Percentiles rank a stretch among this genome's conserved stretches.
phyloP scores from a whole-genome alignment of 2,329 filamentous ascomycete genomes.

The Aspergillus fructus region DNA sequence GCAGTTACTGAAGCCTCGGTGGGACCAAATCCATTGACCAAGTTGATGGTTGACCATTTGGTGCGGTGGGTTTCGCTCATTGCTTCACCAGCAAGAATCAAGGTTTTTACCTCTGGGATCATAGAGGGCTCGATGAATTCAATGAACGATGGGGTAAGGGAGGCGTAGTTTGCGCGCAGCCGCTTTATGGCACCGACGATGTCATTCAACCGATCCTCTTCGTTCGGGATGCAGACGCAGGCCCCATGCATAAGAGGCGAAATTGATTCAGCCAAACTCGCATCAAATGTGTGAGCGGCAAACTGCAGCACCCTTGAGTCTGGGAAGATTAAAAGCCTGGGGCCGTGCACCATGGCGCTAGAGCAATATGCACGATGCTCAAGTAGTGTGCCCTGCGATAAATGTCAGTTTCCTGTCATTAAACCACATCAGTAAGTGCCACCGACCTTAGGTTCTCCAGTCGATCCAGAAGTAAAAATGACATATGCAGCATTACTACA shows the following conservation, averaged over 20 bases:
- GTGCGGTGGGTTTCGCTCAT: constrained; percentile 47
- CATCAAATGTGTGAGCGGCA: constrained; percentile 57
- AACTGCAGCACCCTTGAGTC: constrained; percentile 59
- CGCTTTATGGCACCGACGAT: constrained; percentile 51
- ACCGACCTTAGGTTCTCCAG: constrained; percentile 52
- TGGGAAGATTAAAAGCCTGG: constrained; percentile 49
- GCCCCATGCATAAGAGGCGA: constrained; percentile 56
- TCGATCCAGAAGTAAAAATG: constrained; percentile 60
- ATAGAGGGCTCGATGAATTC: constrained; percentile 44
- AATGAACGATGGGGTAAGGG: constrained; percentile 62
- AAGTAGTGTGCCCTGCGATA: constrained; percentile 56
- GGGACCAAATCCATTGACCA: constrained; percentile 47
- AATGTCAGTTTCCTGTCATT: neutral
- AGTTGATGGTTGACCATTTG: constrained; percentile 35
- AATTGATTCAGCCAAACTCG: constrained; percentile 55
- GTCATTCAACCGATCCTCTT: constrained; percentile 49
- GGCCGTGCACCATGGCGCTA: constrained; percentile 53
- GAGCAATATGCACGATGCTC: constrained; percentile 61
- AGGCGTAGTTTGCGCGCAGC: constrained; percentile 54
- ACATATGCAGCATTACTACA: constrained; percentile 50
- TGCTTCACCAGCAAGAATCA: constrained; percentile 51
- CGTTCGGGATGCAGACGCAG: constrained; percentile 58
- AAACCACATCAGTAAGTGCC: neutral
- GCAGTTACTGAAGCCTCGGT: constrained; percentile 42
- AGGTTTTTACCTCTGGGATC: constrained; percentile 43